phyloP scores from a whole-genome alignment of 805 yeast species.

The Cyberlindnera mrakii region DNA sequence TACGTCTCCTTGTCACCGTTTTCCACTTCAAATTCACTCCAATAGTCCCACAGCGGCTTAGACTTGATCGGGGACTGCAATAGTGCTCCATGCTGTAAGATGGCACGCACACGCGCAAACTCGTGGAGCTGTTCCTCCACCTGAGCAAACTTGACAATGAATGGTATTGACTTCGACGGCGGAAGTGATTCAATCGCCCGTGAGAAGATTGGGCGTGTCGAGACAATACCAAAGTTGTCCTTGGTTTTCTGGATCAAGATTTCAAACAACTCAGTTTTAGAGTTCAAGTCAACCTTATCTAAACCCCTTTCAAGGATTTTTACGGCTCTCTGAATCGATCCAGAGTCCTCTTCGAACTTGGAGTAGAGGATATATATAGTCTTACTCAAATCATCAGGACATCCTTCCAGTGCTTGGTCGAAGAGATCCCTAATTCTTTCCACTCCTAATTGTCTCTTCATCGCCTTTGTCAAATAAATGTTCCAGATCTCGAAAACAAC shows the following conservation, averaged over 20 bases:
- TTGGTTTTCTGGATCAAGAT: constrained; percentile 35
- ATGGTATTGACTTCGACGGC: constrained; percentile 31
- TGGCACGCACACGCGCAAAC: constrained; percentile 52
- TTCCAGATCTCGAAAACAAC: constrained; percentile 68
- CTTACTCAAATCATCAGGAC: constrained; percentile 44
- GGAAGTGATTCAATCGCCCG: constrained; percentile 45
- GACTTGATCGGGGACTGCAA: constrained; percentile 30
- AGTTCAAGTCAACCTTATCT: constrained; percentile 22
- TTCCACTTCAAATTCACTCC: constrained; percentile 71
- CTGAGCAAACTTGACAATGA: constrained; percentile 49
- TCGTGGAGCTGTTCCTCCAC: constrained; percentile 53
- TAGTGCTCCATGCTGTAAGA: constrained; percentile 51
- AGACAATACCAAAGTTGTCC: constrained; percentile 33
- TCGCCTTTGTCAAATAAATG: constrained; percentile 50
- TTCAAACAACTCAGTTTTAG: constrained; percentile 38
- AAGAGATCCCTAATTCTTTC: constrained; percentile 69
- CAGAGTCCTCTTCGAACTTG: constrained; percentile 52
- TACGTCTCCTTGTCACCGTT: constrained; percentile 67
- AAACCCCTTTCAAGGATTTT: constrained; percentile 40
- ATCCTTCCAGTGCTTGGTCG: constrained; percentile 53
- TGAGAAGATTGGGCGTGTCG: constrained; percentile 44
- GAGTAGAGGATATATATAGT: constrained; percentile 51
- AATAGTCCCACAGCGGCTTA: constrained; percentile 48
- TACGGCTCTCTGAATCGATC: constrained; percentile 44
- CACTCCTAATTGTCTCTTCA: constrained; percentile 29